Conservation (phyloP, 2,329 filamentous ascomycete genomes). For the Pestalotiopsis sp. region DNA sequence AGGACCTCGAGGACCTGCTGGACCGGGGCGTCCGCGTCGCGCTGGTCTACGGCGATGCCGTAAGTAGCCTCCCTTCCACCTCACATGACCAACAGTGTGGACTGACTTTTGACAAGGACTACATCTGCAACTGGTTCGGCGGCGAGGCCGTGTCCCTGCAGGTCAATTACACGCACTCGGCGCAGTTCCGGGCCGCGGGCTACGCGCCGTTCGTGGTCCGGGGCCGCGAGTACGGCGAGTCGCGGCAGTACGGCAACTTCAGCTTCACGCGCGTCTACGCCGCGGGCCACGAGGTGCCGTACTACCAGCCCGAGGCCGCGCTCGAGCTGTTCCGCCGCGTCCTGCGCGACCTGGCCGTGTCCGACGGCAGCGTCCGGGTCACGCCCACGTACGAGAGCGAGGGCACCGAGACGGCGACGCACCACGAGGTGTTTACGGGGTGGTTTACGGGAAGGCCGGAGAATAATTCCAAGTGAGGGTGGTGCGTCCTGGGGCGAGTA, state of each 20-base stretch:
- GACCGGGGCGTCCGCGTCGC: slow-evolving; percentile 68
- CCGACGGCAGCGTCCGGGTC: slow-evolving; percentile 53
- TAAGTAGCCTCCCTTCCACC: slow-evolving; percentile 18
- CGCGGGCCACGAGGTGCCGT: slow-evolving; percentile 62
- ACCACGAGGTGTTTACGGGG: slow-evolving; percentile 53
- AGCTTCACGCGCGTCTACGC: slow-evolving; percentile 68
- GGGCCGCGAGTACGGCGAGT: slow-evolving; percentile 61
- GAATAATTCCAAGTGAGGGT: slow-evolving; percentile 6
- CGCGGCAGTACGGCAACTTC: slow-evolving; percentile 75
- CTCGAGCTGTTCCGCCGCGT: slow-evolving; percentile 63
- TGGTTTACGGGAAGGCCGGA: slow-evolving; percentile 48
- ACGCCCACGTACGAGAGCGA: slow-evolving; percentile 51
- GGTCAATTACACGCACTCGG: slow-evolving; percentile 44
- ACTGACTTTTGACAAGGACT: slow-evolving; percentile 43
- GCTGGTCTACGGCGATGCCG: slow-evolving; percentile 66
- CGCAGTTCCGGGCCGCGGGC: slow-evolving; percentile 54
- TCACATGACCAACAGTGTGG: neutral
- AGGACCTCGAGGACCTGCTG: slow-evolving; percentile 62
- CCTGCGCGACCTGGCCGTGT: slow-evolving; percentile 56
- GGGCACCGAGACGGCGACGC: slow-evolving; percentile 57
- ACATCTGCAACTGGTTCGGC: slow-evolving; percentile 63
- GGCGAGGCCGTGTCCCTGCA: slow-evolving; percentile 60
- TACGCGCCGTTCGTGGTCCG: slow-evolving; percentile 61
- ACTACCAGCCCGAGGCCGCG: slow-evolving; percentile 60
- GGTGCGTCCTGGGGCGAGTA: neutral